Base-by-base conservation (phyloP, 768 basidiomycete genomes). In the Boletus bicolor region DNA sequence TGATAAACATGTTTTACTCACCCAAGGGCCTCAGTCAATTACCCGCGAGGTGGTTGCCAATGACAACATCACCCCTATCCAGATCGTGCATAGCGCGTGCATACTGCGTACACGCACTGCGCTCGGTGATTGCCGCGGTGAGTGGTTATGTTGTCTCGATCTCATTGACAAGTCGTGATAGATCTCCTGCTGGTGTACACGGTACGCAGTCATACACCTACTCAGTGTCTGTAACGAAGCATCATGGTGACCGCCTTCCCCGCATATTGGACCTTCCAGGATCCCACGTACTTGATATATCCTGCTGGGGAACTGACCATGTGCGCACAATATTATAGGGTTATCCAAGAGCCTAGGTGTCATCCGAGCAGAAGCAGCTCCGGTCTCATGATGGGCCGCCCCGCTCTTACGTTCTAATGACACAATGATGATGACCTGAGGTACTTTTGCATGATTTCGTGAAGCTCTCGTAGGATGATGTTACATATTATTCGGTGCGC, bases 81-180 rank as follows among this genome's bases (percentile, higher is more conserved):
- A 36, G 14, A 42, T 36, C 28, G 26, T 37, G 42, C 37, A 17
- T 52, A 24, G 26, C 46, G 32, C 56, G 32, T 44, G 43, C n/a
- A 19, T 39, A 44, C 44, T 39, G 37, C 59, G 14, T n/a, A 28
- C 53, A 47, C 38, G 28, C 45, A 36, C 21, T 44, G 39, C 26
- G 36, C 34, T 17, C 57, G 57, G 60, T 49, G 63, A 56, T 68
- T 54, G 35, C 65, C 60, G 54, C 5, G 17, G 30, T 44, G 36
- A 38, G 30, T 30, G 38, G 30, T 30, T 24, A 9, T 38, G 30
- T 43, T 51, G 21, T 34, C 42, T 50, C 64, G 41, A 57, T 57
- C 44, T 60, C 37, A 34, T 39, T 26, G 26, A 44, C 48, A 49
- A 44, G 26, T 34, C 24, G 17, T 44, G 12, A 24, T 15, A 37